Evolutionary conservation across 192 early-diverging fungal species (phyloP), one percentile per base, ranked within the genome.

Genomic region (Coemansia sp.): DNA sequence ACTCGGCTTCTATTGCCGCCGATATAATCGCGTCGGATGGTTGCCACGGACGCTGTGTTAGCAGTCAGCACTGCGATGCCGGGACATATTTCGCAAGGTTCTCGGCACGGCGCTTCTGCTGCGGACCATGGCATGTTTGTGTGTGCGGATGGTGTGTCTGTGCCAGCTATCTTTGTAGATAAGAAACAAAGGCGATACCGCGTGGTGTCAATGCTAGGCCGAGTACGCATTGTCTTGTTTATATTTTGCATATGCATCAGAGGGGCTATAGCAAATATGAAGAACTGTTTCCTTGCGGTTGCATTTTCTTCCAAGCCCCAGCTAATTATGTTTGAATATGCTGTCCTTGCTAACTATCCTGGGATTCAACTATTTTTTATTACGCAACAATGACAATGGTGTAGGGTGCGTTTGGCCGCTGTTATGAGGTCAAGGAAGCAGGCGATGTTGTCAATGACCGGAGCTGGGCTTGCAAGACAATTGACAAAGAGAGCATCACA

Each of bases 401-500:
- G 37, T 79, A 96, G 94, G 95, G 95, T 36, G 95, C 94, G 19
- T 96, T 96, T 83, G 94, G 93, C 5, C 85, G 89, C 37, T 94
- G 92, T 70, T 96, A 90, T 63, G 78, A 89, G 57, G 92, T 93
- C n/a, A 65, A 51, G 40, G 74, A 71, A 11, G 10, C 55, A 16
- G 57, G 60, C 0, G 80, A 86, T 46, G 39, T 59, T 1, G 81
- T 26, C 26, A 26, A 80, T 37, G 71, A 82, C 1, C 66, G 72
- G 18, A 72, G 83, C 36, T 88, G 85, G 61, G 94, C 94, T 18
- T 82, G 87, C 74, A 88, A 91, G 65, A 85, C 84, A 61, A 77
- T 77, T 36, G 81, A 84, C 62, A 88, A 85, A 45, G 71, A 6
- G 63, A 78, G 49, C 56, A 80, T 84, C 58, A 74, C 67, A 52